These are phyloP conservation scores for Scheffersomyces parashehatae DNA, from an alignment of 1,139 yeast genomes.

Conservation along the genomic window DNA sequence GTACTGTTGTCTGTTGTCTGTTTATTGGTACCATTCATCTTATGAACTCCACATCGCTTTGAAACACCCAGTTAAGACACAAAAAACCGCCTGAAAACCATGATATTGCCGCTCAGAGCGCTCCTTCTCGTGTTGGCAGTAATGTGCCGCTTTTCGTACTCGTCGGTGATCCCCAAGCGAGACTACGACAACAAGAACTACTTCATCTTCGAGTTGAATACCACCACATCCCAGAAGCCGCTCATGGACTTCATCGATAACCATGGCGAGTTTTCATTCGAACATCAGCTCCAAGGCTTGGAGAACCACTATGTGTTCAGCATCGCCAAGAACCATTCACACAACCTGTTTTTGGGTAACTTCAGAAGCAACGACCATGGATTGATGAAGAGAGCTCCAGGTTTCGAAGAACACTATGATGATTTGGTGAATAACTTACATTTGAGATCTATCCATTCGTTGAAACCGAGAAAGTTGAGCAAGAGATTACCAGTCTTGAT, in stretches of 20 bases:
- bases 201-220: constrained; percentile 58
- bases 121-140: neutral
- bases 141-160: constrained; percentile 1
- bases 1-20: no score
- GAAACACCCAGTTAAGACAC: no score
- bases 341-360: constrained; percentile 39
- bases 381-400: constrained; percentile 28
- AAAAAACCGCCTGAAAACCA: neutral
- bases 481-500: constrained; percentile 48
- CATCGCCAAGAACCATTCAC: constrained; percentile 36
- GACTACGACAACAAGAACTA: constrained; percentile 48
- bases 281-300: constrained; percentile 59
- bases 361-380: constrained; percentile 30
- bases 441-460: constrained; percentile 48
- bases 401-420: constrained; percentile 29
- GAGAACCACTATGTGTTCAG: constrained; percentile 67
- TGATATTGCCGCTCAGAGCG: neutral
- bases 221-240: constrained; percentile 25
- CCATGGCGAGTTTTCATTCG: constrained; percentile 46
- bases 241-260: constrained; percentile 30
- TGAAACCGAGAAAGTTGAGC: constrained; percentile 47
- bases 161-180: constrained; percentile 24
- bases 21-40: no score
- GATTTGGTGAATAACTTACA: constrained; percentile 24
- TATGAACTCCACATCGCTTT: no score